Conservation (phyloP, 129 eudicot species). For the Saposhnikovia divaricata region DNA sequence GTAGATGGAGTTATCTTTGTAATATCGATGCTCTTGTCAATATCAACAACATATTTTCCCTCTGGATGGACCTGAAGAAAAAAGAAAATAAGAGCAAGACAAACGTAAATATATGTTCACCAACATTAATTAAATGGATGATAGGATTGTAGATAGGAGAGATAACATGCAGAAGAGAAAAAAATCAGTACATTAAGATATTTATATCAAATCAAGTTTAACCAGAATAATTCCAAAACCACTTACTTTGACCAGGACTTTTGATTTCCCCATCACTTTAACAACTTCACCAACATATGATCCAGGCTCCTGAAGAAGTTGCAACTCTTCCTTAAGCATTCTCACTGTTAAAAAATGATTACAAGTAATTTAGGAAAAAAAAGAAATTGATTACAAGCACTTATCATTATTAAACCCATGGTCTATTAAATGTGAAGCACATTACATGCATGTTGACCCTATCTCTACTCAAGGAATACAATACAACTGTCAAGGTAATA, state of each 20-base stretch:
- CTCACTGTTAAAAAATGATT: constrained; percentile 40
- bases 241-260: constrained; percentile 80
- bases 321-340: constrained; percentile 79
- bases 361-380: too few species aligned
- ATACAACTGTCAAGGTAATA: not conserved
- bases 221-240: not conserved
- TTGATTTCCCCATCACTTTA: constrained; percentile 90
- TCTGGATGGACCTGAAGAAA: constrained; percentile 70
- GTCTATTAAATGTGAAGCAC: not conserved
- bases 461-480: not conserved
- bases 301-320: constrained; percentile 91
- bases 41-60: constrained; percentile 87
- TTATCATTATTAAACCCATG: not conserved
- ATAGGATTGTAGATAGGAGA: not conserved
- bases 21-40: constrained; percentile 76
- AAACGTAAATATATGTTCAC: not conserved
- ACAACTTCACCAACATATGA: constrained; percentile 97
- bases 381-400: not conserved
- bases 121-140: not conserved
- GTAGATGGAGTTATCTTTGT: constrained; percentile 85
- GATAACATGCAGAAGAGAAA: not conserved
- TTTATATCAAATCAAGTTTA: not conserved
- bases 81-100: not conserved
- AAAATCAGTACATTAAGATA: too few species aligned
- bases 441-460: not conserved